Evolutionary conservation across 257 asterid genomes (phyloP).

Genomic region (Solanum appendiculatum): DNA sequence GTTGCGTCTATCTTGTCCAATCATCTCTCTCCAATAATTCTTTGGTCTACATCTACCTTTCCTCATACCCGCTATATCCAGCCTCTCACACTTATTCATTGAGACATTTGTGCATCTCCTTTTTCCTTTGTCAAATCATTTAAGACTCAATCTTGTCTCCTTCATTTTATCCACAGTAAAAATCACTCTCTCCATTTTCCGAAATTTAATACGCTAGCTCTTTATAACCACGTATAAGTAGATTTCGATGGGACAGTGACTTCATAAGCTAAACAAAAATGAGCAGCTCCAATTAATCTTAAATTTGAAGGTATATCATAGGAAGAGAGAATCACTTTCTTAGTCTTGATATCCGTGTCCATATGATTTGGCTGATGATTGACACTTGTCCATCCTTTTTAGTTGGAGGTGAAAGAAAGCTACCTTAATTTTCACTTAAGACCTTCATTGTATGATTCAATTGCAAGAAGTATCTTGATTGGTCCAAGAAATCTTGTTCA

Average conservation of each 20-base stretch:
- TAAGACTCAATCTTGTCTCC: no score
- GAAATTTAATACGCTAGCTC: not conserved
- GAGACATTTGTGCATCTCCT: no score
- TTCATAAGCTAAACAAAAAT: not conserved
- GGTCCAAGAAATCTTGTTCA: conserved; percentile 6
- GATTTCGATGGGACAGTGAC: not conserved
- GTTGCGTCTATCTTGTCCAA: no score
- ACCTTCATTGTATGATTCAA: not conserved
- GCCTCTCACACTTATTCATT: no score
- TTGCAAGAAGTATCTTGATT: not conserved
- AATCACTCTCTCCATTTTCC: not conserved
- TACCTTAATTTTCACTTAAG: not conserved
- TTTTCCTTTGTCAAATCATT: no score
- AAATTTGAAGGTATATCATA: not conserved
- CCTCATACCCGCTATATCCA: no score
- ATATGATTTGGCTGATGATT: conserved; percentile 16
- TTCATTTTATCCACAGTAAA: not conserved
- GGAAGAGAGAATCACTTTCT: not conserved
- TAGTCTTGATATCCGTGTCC: not conserved
- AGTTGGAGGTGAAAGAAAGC: not conserved
- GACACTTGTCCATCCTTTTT: conserved; percentile 18
- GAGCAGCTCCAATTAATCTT: not conserved
- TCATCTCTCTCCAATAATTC: no score
- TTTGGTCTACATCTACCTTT: no score
- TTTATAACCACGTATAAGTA: not conserved